These are phyloP conservation scores for Microthlaspi erraticum DNA, from an alignment of 345 rosid species.

Conservation along the genomic window DNA sequence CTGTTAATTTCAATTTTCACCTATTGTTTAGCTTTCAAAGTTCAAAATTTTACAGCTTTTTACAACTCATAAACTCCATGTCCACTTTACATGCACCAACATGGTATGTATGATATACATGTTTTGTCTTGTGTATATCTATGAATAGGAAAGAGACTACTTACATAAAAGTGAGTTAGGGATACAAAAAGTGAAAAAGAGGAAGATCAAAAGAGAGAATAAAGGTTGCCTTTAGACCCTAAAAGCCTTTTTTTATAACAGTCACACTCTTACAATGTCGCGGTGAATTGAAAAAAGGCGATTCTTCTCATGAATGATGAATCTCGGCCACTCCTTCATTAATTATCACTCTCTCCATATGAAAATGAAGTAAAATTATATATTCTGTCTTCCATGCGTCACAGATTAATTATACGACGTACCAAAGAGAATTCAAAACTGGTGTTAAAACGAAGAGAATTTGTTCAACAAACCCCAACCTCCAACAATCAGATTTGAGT, in stretches of 20 bases:
- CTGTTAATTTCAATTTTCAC: too few relatives aligned
- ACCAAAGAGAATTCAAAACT: too few relatives aligned
- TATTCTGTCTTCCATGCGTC: too few relatives aligned
- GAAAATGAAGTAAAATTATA: background rate
- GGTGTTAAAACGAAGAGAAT: background rate
- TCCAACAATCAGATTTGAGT: background rate
- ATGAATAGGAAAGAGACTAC: conserved; percentile 16
- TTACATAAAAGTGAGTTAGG: conserved; percentile 30
- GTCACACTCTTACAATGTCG: conserved; percentile 21
- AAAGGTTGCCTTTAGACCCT: conserved; percentile 20
- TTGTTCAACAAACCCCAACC: background rate
- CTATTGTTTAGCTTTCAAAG: background rate
- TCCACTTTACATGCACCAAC: conserved; percentile 19
- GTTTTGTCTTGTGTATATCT: conserved; percentile 7
- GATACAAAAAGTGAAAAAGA: conserved; percentile 32
- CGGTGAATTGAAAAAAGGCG: conserved; percentile 1
- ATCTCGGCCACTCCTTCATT: background rate
- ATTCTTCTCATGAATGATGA: background rate
- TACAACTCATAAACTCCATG: background rate
- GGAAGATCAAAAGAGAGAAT: conserved; percentile 4
- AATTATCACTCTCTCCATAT: background rate
- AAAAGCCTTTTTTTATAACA: conserved; percentile 3
- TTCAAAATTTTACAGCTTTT: conserved; percentile 10
- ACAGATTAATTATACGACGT: background rate
- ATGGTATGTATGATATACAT: conserved; percentile 14